Evolutionary conservation across 169 alveolate genomes (phyloP), one percentile per base, ranked within the genome.

Genomic region (Babesia sp.): DNA sequence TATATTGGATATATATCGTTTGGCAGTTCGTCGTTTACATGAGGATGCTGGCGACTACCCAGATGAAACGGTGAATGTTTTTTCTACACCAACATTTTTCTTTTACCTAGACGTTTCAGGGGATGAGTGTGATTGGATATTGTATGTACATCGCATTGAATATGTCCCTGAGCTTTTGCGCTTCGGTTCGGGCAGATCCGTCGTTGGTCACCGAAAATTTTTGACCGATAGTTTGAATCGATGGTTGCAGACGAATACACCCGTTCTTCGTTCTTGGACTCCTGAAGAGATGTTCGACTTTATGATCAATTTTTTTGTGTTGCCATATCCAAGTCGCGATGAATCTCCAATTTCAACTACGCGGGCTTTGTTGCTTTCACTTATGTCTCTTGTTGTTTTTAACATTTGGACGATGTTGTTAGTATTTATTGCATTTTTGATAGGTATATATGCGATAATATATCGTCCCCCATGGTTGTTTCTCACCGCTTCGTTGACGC

Each of bases 111-210:
- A 64, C 16, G 61, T 64, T 8, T 16, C 46, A 2, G 46, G 28
- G 2, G 33, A 9, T 3, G 48, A 42, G 1, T 12, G 34, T 5
- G 61, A 64, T 8, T 64, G 74, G 74, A 36, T 64, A 20, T 12
- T 20, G 16, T 1, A 3, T 2, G 50, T 64, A 20, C 74, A 64
- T n/a, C 11, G 48, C 0, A 46, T 64, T 16, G 14, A 50, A 14
- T n/a, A 46, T 20, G 14, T 50, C 1, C 74, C 74, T 0, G 74
- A 64, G 0, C n/a, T 64, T 12, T 6, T 64, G 7, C 61, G 45
- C 2, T 45, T 64, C 45, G 63, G 61, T 3, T 34, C 29, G 11
- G 71, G 71, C 24, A 39, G n/a, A 39, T 39, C 55, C 37, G 56
- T 39, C 26, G 34, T 26, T n/a, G 14, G 29, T 3, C 31, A 33